Evolutionary conservation across 2,329 filamentous ascomycete genomes (phyloP), one percentile per base, ranked within the genome.

Genomic region (Nothophoma quercina): DNA sequence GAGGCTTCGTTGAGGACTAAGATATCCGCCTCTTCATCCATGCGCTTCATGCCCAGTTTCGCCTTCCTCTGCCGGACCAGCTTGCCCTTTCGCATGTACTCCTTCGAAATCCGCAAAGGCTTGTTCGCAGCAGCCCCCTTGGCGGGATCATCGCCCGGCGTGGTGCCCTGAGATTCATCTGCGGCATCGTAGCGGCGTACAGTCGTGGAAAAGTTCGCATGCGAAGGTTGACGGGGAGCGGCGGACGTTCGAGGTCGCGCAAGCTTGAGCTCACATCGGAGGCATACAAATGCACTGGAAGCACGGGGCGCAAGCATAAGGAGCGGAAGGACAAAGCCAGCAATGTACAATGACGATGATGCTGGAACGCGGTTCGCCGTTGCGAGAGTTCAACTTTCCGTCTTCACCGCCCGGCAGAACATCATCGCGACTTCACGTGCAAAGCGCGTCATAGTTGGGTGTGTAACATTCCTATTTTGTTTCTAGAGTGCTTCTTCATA

Each of bases 221-320:
- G 61, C 19, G 64, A 55, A 19, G 55, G 9, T 46, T 48, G 56
- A 13, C 56, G 60, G 19, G 59, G 25, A 25, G 59, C 46, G 18
- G 53, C 43, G 32, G 58, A 56, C 6, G 64, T 39, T 39, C 56
- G 55, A 12, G 62, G 59, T 15, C 63, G 67, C 44, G 59, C 63
- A 44, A 63, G 60, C 45, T 60, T 62, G 32, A 74, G 63, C 60
- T 74, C 70, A 68, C 73, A 76, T 59, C 69, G 69, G 33, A 75
- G 56, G 68, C 72, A 76, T 59, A 75, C 62, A 45, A 71, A 74
- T 59, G 72, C 71, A 62, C 64, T 63, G 50, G 71, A 65, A 49
- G 68, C 62, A 56, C 68, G 66, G 47, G 64, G 63, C 45, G 68
- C 67, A 65, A 74, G 69, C 73, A 76, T 75, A 63, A 58, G 61